phyloP scores from a whole-genome alignment of 139 green algal species.

The Pleodorina starrii region DNA sequence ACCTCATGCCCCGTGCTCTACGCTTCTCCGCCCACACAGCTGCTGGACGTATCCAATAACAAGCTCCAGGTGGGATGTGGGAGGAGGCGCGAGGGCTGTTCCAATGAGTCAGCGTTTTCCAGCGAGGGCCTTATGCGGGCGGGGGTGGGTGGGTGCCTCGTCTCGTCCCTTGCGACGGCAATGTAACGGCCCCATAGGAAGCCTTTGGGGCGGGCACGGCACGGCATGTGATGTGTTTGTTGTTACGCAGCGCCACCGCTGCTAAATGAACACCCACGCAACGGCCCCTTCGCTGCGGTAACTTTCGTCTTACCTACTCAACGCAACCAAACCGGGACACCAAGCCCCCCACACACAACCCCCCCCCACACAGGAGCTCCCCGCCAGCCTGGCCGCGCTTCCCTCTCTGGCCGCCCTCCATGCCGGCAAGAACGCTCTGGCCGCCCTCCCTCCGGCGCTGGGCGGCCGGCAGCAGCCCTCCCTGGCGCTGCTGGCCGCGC shows the following conservation, averaged over 20 bases:
- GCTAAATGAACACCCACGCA: too few species aligned
- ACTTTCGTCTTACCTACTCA: too few species aligned
- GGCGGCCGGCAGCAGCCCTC: constrained; percentile 58
- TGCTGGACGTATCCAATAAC: constrained; percentile 46
- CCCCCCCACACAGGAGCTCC: constrained; percentile 36
- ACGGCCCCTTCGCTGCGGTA: too few species aligned
- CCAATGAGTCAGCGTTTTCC: background rate
- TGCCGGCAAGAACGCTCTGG: constrained; percentile 20
- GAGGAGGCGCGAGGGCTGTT: too few species aligned
- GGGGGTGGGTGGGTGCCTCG: too few species aligned
- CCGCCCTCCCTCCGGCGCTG: constrained; percentile 51
- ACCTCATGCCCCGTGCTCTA: too few species aligned
- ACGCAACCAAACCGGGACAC: background rate
- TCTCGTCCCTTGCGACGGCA: too few species aligned
- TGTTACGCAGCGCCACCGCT: too few species aligned
- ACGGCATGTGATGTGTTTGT: too few species aligned
- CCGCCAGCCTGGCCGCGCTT: constrained; percentile 36
- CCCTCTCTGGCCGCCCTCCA: constrained; percentile 16
- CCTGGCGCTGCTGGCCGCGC: constrained; percentile 43
- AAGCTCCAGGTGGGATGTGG: constrained; percentile 12
- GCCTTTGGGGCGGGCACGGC: too few species aligned
- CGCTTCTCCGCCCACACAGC: background rate
- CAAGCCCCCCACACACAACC: background rate
- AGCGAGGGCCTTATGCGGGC: too few species aligned
- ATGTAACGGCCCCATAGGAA: too few species aligned